Evolutionary conservation across 164 flowering plant genomes (phyloP), one percentile per base, ranked within the genome.

Genomic region (Akebia trifoliata): DNA sequence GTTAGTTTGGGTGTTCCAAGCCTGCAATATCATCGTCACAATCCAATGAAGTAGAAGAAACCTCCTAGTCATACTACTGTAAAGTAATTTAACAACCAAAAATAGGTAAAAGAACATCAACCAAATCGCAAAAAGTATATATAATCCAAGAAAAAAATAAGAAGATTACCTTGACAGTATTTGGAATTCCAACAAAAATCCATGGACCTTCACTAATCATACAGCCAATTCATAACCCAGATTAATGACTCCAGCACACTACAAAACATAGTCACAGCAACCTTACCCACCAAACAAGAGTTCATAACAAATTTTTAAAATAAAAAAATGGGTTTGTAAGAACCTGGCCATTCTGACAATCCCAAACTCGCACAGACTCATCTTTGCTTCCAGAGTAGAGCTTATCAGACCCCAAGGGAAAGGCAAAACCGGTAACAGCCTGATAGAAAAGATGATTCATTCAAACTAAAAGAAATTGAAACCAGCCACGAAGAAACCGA

Each of bases 201-300:
- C 96, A 93, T 26, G 97, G 92, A 34, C 99, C 97, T 79, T 90
- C 99, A 75, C 80, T 86, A 18, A 93, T 82, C 89, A 93, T 76
- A 64, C 90, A 86, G 32, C 99, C 97, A 25, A 93, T 74, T 91
- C 94, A 63, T 78, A 85, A 11, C 87, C 95, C 66, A 90, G 65
- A 72, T 74, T 79, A 42, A 81, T 43, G n/a, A 72, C 76, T 22
- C 64, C 78, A 44, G 67, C 72, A 71, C 97, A 82, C 99, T 93
- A 67, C 53, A 67, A 65, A 31, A 14, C 43, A 66, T 12, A 35
- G 10, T 25, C 7, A 62, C 38, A 61, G 9, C 29, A 7, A n/a
- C n/a, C n/a, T n/a, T n/a, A 21, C 10, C 52, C 60, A 44, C 15
- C 25, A 5, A 38, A 46, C 32, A n/a, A 54, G 18, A 38, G n/a